Evolutionary conservation across 768 basidiomycete genomes (phyloP).

Genomic region (Amylocystis lapponica): DNA sequence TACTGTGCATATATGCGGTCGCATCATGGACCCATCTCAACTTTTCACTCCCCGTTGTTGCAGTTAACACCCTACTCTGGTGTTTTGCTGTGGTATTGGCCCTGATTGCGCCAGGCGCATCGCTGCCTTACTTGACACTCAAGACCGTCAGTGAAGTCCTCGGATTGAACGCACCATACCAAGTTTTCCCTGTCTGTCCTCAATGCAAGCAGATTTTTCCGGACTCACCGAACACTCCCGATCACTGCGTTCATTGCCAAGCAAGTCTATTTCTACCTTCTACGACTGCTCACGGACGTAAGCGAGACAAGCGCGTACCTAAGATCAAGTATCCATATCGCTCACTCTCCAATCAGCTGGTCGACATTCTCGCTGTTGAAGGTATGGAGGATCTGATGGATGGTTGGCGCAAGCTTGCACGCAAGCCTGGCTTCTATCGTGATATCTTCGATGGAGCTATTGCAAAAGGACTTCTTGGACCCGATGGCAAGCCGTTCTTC

Average conservation of each 20-base stretch:
- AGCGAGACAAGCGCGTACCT: not conserved
- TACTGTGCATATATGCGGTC: not conserved
- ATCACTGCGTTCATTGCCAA: not conserved
- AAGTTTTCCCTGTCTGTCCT: not conserved
- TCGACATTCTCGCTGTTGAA: slow-evolving; percentile 7
- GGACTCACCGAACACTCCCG: not conserved
- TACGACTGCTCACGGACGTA: not conserved
- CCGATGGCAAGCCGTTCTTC: slow-evolving; percentile 26
- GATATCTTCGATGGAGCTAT: slow-evolving; percentile 27
- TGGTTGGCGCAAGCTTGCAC: slow-evolving; percentile 5
- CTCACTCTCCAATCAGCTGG: slow-evolving; percentile 14
- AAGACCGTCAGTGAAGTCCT: not conserved
- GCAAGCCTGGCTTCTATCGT: slow-evolving; percentile 8
- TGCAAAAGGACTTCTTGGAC: slow-evolving; percentile 17
- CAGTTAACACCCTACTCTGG: not conserved
- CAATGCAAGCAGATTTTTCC: not conserved
- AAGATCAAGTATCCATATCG: slow-evolving; percentile 4
- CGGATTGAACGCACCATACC: not conserved
- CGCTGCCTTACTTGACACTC: not conserved
- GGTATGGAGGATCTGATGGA: slow-evolving; percentile 23
- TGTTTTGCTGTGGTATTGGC: not conserved
- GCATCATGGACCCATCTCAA: not conserved
- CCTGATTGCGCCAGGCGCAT: not conserved
- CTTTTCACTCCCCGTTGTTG: not conserved
- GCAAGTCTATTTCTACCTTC: not conserved